Percentiles rank a stretch among this genome's conserved stretches.
Conservation (phyloP, 441 rosid genomes). For the Bruguiera hainesii region DNA sequence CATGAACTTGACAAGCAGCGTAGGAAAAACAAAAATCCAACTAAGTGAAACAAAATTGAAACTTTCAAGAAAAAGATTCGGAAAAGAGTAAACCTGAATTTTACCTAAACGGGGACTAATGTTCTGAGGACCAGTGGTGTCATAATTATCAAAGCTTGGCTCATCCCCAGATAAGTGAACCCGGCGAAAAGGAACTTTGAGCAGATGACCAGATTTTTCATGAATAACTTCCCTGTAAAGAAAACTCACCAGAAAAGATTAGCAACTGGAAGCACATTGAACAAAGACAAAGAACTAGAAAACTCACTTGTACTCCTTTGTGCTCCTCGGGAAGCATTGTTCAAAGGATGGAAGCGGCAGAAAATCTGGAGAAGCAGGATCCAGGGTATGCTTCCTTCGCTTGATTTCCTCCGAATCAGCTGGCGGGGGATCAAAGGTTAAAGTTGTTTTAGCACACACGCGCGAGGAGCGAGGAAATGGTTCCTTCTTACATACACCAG, state of each 20-base stretch:
- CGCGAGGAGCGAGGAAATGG: slow-evolving; percentile 15
- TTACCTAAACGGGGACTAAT: slow-evolving; percentile 67
- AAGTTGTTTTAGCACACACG: slow-evolving; percentile 49
- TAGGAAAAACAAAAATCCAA: neutral
- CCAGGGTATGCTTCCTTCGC: slow-evolving; percentile 65
- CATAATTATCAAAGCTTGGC: slow-evolving; percentile 75
- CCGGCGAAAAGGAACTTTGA: slow-evolving; percentile 85
- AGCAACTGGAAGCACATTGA: neutral
- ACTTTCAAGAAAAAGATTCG: neutral
- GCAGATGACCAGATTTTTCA: slow-evolving; percentile 73
- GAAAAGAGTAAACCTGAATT: neutral
- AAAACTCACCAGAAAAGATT: neutral
- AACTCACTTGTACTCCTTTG: slow-evolving; percentile 60
- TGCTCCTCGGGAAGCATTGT: slow-evolving; percentile 88
- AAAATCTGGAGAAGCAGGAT: slow-evolving; percentile 93
- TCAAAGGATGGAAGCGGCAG: slow-evolving; percentile 81
- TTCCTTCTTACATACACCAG: slow-evolving; percentile 39
- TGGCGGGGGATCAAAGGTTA: slow-evolving; percentile 72
- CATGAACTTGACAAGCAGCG: too few species aligned
- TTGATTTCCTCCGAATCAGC: slow-evolving; percentile 43
- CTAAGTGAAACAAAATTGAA: neutral
- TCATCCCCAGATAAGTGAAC: slow-evolving; percentile 85
- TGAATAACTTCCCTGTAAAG: slow-evolving; percentile 70
- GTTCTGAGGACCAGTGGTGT: slow-evolving; percentile 95
- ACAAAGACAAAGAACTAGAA: neutral